Evolutionary conservation across 371 early-diverging fungal species (phyloP).

Genomic region (Nosema muscidifuracis): DNA sequence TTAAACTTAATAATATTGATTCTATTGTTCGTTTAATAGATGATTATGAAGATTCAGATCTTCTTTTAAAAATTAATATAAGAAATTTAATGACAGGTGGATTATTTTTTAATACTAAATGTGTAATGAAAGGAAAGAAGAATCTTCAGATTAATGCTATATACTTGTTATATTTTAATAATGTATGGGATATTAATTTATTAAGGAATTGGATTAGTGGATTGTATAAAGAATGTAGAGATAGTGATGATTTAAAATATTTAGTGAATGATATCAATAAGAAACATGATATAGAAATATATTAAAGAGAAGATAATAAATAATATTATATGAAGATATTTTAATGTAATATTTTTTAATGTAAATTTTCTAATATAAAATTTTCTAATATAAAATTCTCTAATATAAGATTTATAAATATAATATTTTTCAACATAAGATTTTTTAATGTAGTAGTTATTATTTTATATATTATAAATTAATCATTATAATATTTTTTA

Average conservation of each 20-base stretch:
- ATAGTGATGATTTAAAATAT: slow-evolving; percentile 25
- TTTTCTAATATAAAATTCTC: too few species aligned
- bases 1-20: slow-evolving; percentile 49
- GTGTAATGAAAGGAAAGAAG: slow-evolving; percentile 1
- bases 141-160: slow-evolving; percentile 31
- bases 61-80: slow-evolving; percentile 40
- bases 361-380: too few species aligned
- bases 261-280: slow-evolving; percentile 22
- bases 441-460: too few species aligned
- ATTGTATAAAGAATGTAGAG: slow-evolving; percentile 26
- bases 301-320: neutral
- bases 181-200: slow-evolving; percentile 37
- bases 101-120: slow-evolving; percentile 33
- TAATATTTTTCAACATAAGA: too few species aligned
- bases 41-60: slow-evolving; percentile 40
- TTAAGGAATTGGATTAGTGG: slow-evolving; percentile 18
- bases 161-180: slow-evolving; percentile 29
- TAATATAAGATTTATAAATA: too few species aligned
- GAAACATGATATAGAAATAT: slow-evolving; percentile 20
- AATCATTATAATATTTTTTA: too few species aligned
- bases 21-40: slow-evolving; percentile 41
- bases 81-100: slow-evolving; percentile 46
- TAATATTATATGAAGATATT: neutral
- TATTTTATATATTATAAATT: too few species aligned
- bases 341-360: too few species aligned